Percentiles rank a stretch among this genome's conserved stretches.
phyloP scores from a whole-genome alignment of 495 filamentous ascomycete genomes.

The Penicillium bovifimosum region DNA sequence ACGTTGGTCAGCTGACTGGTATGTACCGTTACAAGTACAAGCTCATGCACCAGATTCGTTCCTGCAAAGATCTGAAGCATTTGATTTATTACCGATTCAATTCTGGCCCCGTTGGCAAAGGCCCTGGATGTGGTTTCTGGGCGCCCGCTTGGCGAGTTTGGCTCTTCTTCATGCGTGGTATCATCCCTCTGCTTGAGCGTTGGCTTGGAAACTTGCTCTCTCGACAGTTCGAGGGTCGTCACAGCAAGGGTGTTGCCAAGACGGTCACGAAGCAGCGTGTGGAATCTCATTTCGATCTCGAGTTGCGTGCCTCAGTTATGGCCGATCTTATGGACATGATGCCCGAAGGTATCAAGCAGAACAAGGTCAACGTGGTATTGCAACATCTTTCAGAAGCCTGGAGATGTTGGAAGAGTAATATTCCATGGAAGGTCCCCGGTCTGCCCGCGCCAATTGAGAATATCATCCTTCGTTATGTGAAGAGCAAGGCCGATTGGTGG shows the following conservation, averaged over 20 bases:
- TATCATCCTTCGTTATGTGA: slow-evolving; percentile 96
- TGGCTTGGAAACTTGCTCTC: slow-evolving; percentile 98
- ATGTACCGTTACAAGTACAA: slow-evolving; percentile 99
- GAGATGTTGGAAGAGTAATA: slow-evolving; percentile 99
- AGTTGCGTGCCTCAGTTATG: slow-evolving; percentile 97
- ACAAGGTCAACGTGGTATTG: slow-evolving; percentile 96
- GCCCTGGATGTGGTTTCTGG: slow-evolving; percentile 98
- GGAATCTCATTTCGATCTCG: slow-evolving; percentile 97
- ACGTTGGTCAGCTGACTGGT: slow-evolving; percentile 96
- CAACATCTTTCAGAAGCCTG: slow-evolving; percentile 97
- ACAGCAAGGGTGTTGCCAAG: slow-evolving; percentile 99
- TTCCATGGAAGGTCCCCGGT: slow-evolving; percentile 98
- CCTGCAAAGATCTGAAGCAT: slow-evolving; percentile 99
- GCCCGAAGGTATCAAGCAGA: slow-evolving; percentile 99
- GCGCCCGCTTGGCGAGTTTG: slow-evolving; percentile 98
- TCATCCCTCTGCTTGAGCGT: slow-evolving; percentile 91
- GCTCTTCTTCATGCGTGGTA: slow-evolving; percentile 99
- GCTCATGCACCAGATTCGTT: slow-evolving; percentile 99
- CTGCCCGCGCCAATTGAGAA: slow-evolving; percentile 96
- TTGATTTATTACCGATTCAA: slow-evolving; percentile 99
- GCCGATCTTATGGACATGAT: slow-evolving; percentile 99
- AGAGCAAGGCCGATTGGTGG: slow-evolving; percentile 99
- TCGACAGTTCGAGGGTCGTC: slow-evolving; percentile 96
- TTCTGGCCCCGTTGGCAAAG: slow-evolving; percentile 94
- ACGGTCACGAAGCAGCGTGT: slow-evolving; percentile 99